These are phyloP conservation scores for Crotalaria pallida DNA, from an alignment of 306 rosid species.

Conservation along the genomic window DNA sequence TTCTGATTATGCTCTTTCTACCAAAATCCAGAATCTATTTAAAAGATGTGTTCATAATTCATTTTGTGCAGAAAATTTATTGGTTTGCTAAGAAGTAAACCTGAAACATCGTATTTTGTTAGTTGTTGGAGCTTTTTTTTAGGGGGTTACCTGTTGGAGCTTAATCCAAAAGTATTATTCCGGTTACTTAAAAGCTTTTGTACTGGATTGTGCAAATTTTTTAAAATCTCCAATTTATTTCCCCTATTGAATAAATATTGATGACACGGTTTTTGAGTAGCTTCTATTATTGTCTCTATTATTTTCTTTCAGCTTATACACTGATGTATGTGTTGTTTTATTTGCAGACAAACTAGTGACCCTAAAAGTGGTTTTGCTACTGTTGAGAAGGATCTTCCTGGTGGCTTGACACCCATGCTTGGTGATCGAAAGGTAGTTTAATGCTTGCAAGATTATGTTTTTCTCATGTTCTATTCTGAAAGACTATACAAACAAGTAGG, in stretches of 20 bases:
- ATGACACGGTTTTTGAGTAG: neutral
- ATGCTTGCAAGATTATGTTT: neutral
- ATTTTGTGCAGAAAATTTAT: neutral
- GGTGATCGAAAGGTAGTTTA: slow-evolving; percentile 85
- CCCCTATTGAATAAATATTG: neutral
- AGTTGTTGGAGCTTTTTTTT: neutral
- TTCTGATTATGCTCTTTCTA: neutral
- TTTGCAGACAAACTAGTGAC: slow-evolving; percentile 90
- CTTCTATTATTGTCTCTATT: neutral
- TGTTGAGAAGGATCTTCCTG: slow-evolving; percentile 90
- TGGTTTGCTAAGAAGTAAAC: neutral
- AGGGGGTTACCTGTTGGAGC: neutral
- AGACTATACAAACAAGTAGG: neutral
- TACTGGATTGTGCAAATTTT: neutral
- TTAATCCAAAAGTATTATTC: neutral
- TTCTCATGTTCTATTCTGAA: neutral
- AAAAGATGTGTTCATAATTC: neutral
- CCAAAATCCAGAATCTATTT: neutral
- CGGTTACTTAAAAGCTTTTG: neutral
- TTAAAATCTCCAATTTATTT: neutral
- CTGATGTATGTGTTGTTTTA: neutral
- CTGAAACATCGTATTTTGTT: neutral
- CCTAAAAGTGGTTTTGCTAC: slow-evolving; percentile 97
- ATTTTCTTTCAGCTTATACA: slow-evolving; percentile 9
- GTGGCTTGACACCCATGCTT: slow-evolving; percentile 98